Evolutionary conservation across 805 yeast genomes (phyloP).

Genomic region (Ogataea trehalophila): DNA sequence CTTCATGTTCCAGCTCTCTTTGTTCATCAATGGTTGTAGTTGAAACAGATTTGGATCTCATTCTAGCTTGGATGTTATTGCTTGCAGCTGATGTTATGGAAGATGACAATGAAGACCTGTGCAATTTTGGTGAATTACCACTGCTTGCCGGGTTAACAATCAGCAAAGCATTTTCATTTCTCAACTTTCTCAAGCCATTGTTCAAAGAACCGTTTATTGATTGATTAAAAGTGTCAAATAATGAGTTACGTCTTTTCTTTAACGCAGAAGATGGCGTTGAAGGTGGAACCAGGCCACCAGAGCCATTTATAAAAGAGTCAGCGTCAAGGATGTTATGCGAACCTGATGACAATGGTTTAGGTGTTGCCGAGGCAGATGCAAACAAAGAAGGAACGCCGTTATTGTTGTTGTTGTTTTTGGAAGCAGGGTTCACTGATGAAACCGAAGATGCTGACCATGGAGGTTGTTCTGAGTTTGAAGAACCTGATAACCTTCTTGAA

Average conservation of each 20-base stretch:
- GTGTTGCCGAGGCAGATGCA: constrained; percentile 17
- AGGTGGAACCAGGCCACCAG: neutral
- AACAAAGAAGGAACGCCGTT: constrained; percentile 23
- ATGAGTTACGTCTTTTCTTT: constrained; percentile 17
- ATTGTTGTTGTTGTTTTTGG: constrained; percentile 3
- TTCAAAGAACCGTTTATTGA: constrained; percentile 22
- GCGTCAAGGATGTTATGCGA: constrained; percentile 5
- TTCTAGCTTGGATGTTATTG: neutral
- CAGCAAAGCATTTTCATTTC: constrained; percentile 7
- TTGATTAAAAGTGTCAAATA: constrained; percentile 25
- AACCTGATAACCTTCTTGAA: constrained; percentile 23
- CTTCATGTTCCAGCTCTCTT: constrained; percentile 13
- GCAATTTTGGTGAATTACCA: neutral
- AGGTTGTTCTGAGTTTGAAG: constrained; percentile 13
- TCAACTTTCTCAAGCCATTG: constrained; percentile 23
- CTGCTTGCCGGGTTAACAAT: neutral
- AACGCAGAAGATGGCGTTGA: constrained; percentile 4
- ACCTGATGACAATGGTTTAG: neutral
- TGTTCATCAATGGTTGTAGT: constrained; percentile 10
- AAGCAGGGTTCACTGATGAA: neutral
- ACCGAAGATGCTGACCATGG: constrained; percentile 9
- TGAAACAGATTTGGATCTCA: constrained; percentile 13
- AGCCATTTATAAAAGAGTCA: constrained; percentile 1
- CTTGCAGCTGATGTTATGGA: no score
- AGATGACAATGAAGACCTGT: no score